Evolutionary conservation across 257 asterid genomes (phyloP).

Genomic region (Primulina eburnea): DNA sequence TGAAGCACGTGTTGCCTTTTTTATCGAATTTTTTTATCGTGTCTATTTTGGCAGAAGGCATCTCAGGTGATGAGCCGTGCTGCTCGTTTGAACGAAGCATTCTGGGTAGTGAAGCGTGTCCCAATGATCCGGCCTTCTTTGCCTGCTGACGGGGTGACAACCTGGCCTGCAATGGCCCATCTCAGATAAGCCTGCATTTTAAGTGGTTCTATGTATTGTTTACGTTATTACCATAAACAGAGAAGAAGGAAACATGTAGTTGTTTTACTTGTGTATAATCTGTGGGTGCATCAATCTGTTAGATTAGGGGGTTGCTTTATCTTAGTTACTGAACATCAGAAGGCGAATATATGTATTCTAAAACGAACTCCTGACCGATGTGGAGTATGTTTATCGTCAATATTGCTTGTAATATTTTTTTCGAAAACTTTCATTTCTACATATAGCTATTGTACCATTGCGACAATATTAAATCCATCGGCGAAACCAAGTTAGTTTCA

Average conservation of each 20-base stretch:
- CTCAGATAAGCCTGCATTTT: neutral
- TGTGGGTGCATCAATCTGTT: neutral
- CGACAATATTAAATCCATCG: too few relatives aligned
- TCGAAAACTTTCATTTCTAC: neutral
- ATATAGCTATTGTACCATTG: neutral
- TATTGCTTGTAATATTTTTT: neutral
- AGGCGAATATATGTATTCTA: neutral
- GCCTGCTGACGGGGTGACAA: neutral
- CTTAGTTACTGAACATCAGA: neutral
- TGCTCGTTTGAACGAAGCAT: neutral
- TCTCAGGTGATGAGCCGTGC: neutral
- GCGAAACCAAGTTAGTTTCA: neutral
- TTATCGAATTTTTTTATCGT: too few relatives aligned
- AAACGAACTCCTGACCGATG: neutral
- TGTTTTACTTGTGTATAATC: neutral
- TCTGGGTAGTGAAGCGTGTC: slow-evolving; percentile 4
- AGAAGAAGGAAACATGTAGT: neutral
- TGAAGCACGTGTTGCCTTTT: neutral
- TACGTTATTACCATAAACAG: neutral
- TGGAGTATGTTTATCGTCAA: neutral
- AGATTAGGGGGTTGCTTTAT: neutral
- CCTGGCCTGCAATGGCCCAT: neutral
- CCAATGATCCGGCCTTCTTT: neutral
- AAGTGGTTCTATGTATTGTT: neutral
- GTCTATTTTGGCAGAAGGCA: neutral